phyloP scores from a whole-genome alignment of 306 rosid genomes.

The Pyrus betulifolia region DNA sequence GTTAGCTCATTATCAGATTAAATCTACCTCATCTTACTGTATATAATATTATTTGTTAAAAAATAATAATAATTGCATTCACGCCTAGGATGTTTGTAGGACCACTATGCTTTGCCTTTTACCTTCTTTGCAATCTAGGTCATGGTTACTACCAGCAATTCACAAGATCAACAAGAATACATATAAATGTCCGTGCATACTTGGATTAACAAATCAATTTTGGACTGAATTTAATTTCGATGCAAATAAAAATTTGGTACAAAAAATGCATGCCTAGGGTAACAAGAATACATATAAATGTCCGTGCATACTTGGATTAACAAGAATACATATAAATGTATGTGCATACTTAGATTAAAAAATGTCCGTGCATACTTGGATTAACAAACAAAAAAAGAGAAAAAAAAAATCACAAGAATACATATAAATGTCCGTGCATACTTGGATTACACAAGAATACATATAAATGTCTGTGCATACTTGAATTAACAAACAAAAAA shows the following conservation, averaged over 20 bases:
- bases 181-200: neutral
- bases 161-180: neutral
- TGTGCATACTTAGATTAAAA: too few species aligned
- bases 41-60: too few species aligned
- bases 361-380: neutral
- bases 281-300: neutral
- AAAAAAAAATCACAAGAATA: neutral
- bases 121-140: neutral
- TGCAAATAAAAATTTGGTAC: too few species aligned
- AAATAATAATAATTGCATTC: neutral
- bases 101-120: neutral
- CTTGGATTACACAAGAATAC: neutral
- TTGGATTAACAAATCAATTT: too few species aligned
- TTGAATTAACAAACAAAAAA: neutral
- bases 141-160: neutral
- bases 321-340: neutral
- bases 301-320: neutral
- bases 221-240: too few species aligned
- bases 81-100: neutral
- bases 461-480: neutral
- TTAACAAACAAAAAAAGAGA: neutral
- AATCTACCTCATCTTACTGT: too few species aligned
- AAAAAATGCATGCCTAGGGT: neutral
- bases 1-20: accelerated
- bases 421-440: neutral